Evolutionary conservation across 345 rosid species (phyloP), one percentile per base, ranked within the genome.

Genomic region (Pseudoturritis turrita): DNA sequence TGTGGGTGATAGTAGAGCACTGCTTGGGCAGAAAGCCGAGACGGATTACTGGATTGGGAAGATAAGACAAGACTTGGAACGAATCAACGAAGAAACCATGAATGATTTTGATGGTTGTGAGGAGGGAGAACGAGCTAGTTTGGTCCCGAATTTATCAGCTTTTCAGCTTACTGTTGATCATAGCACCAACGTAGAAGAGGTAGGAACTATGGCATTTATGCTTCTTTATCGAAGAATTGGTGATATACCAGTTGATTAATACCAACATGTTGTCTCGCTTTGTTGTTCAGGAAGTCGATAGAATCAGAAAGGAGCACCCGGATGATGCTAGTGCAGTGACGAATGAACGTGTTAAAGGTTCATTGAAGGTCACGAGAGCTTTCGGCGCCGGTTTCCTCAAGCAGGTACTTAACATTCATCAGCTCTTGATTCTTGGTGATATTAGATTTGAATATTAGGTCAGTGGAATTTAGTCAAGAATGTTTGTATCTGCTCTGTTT

Each of bases 311-410:
- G 41, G 96, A 91, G 73, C 99, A 95, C 63, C 89, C 84, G 0
- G 94, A 95, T 74, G 99, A 95, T 80, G 80, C 84, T 26, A 82
- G 69, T 39, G 88, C 96, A 0, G 71, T 91, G 47, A 45, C 83
- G 69, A 95, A 95, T 13, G 96, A 89, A 29, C 92, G 99, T 1
- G 99, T 95, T 25, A 95, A 91, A 77, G 97, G 99, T 31, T 89
- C 92, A 5, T 77, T 95, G 81, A 95, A 89, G 84, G 97, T 95
- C 49, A 95, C 99, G 36, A 84, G 99, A 53, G 99, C 99, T 65
- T 95, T 95, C 19, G 99, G 99, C 6, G 99, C 96, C 7, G 99
- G 99, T 26, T 95, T 89, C 71, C 93, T 95, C 73, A 95, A 95
- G 71, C 88, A 89, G 96, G 99, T 95, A 79, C 47, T n/a, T 43